Percentiles rank a stretch among this genome's conserved stretches.
These are phyloP conservation scores for Plectosphaerella sp. DNA, from an alignment of 2,329 filamentous ascomycete genomes.

Conservation along the genomic window DNA sequence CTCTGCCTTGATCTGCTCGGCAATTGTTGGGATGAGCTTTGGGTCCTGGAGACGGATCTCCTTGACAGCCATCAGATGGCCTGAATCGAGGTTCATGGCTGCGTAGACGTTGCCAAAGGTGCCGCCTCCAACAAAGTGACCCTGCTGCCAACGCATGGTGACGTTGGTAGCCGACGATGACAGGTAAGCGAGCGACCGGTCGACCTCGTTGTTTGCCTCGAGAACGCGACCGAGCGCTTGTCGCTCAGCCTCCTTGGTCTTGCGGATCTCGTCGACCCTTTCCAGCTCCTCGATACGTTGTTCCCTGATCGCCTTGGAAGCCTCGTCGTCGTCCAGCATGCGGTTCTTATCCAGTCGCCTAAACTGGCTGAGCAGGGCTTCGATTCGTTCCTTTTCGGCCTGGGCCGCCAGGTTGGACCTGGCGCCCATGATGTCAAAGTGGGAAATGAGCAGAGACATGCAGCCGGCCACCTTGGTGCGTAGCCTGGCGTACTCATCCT, in stretches of 20 bases:
- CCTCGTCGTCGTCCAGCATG: constrained; percentile 78
- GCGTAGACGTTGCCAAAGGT: constrained; percentile 98
- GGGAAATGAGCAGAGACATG: constrained; percentile 95
- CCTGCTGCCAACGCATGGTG: constrained; percentile 95
- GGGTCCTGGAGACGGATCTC: constrained; percentile 97
- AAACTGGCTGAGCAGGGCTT: constrained; percentile 72
- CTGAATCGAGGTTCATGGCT: constrained; percentile 93
- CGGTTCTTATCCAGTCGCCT: constrained; percentile 73
- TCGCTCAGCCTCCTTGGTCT: constrained; percentile 76
- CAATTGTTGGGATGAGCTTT: constrained; percentile 90
- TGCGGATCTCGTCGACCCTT: constrained; percentile 72
- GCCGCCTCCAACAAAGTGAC: constrained; percentile 94
- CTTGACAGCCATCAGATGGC: constrained; percentile 96
- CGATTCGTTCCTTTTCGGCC: constrained; percentile 84
- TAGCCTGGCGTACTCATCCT: constrained; percentile 79
- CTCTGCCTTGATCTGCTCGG: constrained; percentile 90
- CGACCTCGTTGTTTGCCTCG: constrained; percentile 92
- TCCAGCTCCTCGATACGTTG: constrained; percentile 70
- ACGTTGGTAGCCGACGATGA: constrained; percentile 94
- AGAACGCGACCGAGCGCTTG: constrained; percentile 86
- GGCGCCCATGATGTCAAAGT: constrained; percentile 99
- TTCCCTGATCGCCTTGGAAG: constrained; percentile 66
- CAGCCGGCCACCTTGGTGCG: constrained; percentile 90
- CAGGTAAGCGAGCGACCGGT: constrained; percentile 88
- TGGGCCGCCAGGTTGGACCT: constrained; percentile 90